Evolutionary conservation across 2,329 filamentous ascomycete genomes (phyloP), one percentile per base, ranked within the genome.

Genomic region (Aphanocladium album): DNA sequence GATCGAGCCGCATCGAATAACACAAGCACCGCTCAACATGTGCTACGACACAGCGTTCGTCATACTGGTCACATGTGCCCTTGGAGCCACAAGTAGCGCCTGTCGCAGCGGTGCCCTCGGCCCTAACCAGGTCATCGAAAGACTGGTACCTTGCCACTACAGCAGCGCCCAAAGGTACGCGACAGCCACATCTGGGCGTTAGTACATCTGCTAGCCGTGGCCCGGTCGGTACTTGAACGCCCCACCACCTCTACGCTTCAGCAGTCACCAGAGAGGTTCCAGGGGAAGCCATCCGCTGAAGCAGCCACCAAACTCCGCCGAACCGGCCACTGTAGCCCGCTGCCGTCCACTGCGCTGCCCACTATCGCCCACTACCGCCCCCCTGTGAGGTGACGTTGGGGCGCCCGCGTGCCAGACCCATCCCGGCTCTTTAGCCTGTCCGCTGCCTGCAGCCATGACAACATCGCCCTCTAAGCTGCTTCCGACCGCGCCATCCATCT

Each of bases 361-460:
- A 7, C n/a, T 21, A 41, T 25, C 16, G 33, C 16, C 39, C 39
- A 7, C 17, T 14, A 8, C 19, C 27, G 21, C 3, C n/a, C n/a
- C n/a, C n/a, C n/a, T n/a, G n/a, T n/a, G n/a, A 27, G 19, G n/a
- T 19, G 45, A 50, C 46, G 27, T 21, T 37, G 25, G 21, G 35
- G 9, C 30, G 45, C 54, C 53, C 55, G 55, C 55, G 55, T 57
- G 55, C 55, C 55, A 57, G 27, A 19, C 19, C 45, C n/a, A 17
- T 50, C 33, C 55, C 33, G n/a, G 45, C 45, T 33, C 16, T 41
- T 45, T n/a, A n/a, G n/a, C n/a, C n/a, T n/a, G n/a, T n/a, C n/a
- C n/a, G n/a, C n/a, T 30, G 52, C 52, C 37, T 33, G 14, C 51
- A 41, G 57, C 61, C 23, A 65, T 64, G 65, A 67, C 65, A 62